Base-by-base conservation (phyloP, 2,329 filamentous ascomycete species). In the Coniochaeta prunicola region DNA sequence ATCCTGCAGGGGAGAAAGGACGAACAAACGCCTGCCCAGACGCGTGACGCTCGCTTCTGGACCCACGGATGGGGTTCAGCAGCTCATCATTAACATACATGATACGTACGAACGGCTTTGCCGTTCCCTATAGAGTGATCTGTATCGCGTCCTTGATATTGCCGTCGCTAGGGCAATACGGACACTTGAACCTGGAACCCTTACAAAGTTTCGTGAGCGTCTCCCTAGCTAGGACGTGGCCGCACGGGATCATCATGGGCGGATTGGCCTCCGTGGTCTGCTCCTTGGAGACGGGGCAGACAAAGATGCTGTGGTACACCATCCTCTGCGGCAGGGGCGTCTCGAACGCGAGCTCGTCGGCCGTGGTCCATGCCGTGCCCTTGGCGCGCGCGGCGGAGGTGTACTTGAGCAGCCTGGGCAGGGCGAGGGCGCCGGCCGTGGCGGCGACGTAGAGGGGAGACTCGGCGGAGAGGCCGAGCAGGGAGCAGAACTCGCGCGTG, bases 271-370 rank as follows among this genome's bases (percentile, higher is more conserved):
- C 92, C 0, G 93, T 99, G 0, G 90, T 92, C 73, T 99, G 94
- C 70, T 97, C 94, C 72, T 97, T 97, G 67, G 89, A 92, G 5
- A 99, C 94, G 0, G 94, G 94, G 69, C 94, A 99, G 45, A 99
- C 94, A 70, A 99, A 99, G 69, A 99, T 97, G 59, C 90, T 90
- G 73, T 99, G 94, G 77, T 96, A 99, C 55, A 87, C 77, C 81
- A 85, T 85, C 64, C 77, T 80, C 56, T 73, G 69, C 0, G 84
- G 83, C 1, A 87, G 74, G 2, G 83, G 80, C 1, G 83, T 86
- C 67, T 90, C 81, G 69, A 92, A 94, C 0, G 93, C 91, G 19
- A 99, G 78, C 72, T 99, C 94, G 68, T 94, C 87, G 61, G 89
- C 84, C 4, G 91, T 92, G 0, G 92, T 97, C 94, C 94, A 99